Percentiles rank a stretch among this genome's conserved stretches.
Conservation (phyloP, 495 filamentous ascomycete genomes). For the Evernia prunastri region DNA sequence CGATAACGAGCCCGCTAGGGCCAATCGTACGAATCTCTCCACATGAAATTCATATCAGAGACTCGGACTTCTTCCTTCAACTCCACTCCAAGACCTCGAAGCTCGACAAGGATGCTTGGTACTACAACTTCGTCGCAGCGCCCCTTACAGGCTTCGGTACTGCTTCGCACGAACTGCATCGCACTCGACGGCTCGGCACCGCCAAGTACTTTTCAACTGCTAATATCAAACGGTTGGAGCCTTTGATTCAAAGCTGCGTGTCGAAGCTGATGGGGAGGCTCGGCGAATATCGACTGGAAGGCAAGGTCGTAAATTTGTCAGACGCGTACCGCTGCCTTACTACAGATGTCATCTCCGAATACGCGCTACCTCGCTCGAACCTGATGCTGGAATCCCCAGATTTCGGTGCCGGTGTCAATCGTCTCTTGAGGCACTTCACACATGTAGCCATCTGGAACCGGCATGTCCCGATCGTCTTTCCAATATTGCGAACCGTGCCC, state of each 20-base stretch:
- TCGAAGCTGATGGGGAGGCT: slow-evolving; percentile 10
- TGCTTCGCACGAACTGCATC: slow-evolving; percentile 9
- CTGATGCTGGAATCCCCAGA: slow-evolving; percentile 26
- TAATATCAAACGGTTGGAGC: slow-evolving; percentile 1
- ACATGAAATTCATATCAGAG: slow-evolving; percentile 38
- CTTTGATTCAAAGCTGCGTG: slow-evolving; percentile 11
- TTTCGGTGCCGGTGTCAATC: slow-evolving; percentile 16
- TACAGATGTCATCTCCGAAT: slow-evolving; percentile 42
- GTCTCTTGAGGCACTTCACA: neutral
- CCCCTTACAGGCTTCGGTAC: neutral
- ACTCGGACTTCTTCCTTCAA: slow-evolving; percentile 28
- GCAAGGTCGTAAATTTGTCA: slow-evolving; percentile 23
- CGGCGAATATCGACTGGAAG: slow-evolving; percentile 7
- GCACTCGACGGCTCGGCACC: slow-evolving; percentile 4
- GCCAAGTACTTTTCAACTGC: slow-evolving; percentile 12
- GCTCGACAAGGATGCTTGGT: slow-evolving; percentile 7
- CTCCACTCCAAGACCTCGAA: neutral
- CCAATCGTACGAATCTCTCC: slow-evolving; percentile 52
- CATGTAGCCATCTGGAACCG: neutral
- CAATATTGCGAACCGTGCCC: neutral
- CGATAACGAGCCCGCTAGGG: slow-evolving; percentile 29
- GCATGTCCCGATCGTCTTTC: neutral
- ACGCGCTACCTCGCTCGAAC: slow-evolving; percentile 36
- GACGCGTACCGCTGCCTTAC: slow-evolving; percentile 34
- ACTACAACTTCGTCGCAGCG: slow-evolving; percentile 1